Evolutionary conservation across 345 rosid species (phyloP), one percentile per base, ranked within the genome.

Genomic region (Luvunga scandens): DNA sequence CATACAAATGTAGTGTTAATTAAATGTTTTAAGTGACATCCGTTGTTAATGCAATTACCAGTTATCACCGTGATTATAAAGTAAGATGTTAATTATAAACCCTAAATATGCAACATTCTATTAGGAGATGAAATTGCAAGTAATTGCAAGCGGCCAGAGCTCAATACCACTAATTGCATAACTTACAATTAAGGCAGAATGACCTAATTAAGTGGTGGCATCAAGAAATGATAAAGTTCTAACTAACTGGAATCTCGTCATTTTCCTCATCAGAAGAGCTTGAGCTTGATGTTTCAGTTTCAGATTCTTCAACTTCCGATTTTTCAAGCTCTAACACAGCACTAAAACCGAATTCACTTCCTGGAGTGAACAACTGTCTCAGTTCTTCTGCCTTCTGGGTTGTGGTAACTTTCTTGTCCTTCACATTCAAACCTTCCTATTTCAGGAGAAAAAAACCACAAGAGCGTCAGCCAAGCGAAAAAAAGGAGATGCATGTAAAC

Each of bases 361-460:
- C 95, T 13, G 90, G 91, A 79, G 72, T 9, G 74, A 88, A 91
- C 66, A 66, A 38, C 45, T 82, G 80, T 83, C 81, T 87, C 71
- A 91, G 93, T 74, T 91, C 90, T 71, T 85, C 89, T 9, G 81
- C 74, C 14, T 82, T 73, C 77, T 91, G 91, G 67, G 50, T 85
- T 28, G 95, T 89, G 85, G 36, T 86, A 69, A 90, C 69, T 80
- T 86, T 91, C 63, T 89, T 87, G 10, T 88, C 91, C 79, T 89
- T 89, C 73, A 88, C 88, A 2, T 75, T 79, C 75, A 89, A 72
- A 72, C 85, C 87, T 86, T 85, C 90, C 91, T 89, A 81, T 24
- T 79, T 74, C 31, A 10, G 28, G n/a, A 19, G 16, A 19, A 31
- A 34, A 34, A 81, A 27, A 33, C 22, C 16, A 7, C n/a, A 62